These are phyloP conservation scores for Baudoinia panamericana DNA, from an alignment of 495 filamentous ascomycete species.

Conservation along the genomic window DNA sequence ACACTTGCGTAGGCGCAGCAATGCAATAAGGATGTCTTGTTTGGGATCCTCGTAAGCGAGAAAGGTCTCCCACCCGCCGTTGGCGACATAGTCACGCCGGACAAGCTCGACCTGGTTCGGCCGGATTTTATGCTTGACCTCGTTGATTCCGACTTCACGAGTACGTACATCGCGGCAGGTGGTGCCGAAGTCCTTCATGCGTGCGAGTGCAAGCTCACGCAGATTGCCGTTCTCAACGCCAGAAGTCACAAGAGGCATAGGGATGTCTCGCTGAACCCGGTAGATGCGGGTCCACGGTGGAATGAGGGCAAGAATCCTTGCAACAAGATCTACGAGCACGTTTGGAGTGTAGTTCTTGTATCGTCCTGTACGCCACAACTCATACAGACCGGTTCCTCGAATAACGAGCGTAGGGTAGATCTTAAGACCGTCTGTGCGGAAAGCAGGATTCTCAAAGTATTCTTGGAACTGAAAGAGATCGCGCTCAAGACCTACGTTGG, in stretches of 20 bases:
- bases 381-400: slow-evolving; percentile 90
- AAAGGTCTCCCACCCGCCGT: slow-evolving; percentile 97
- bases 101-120: slow-evolving; percentile 93
- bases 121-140: slow-evolving; percentile 95
- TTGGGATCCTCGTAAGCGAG: slow-evolving; percentile 96
- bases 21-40: slow-evolving; percentile 90
- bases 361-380: slow-evolving; percentile 89
- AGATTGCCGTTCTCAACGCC: slow-evolving; percentile 97
- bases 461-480: slow-evolving; percentile 93
- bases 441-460: slow-evolving; percentile 93
- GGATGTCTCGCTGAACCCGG: slow-evolving; percentile 94
- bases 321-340: slow-evolving; percentile 85
- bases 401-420: slow-evolving; percentile 98
- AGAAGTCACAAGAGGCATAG: slow-evolving; percentile 93
- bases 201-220: slow-evolving; percentile 75
- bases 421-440: slow-evolving; percentile 95
- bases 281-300: slow-evolving; percentile 98
- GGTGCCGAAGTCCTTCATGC: slow-evolving; percentile 98
- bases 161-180: slow-evolving; percentile 96
- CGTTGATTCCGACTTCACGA: slow-evolving; percentile 93
- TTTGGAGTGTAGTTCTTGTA: slow-evolving; percentile 99
- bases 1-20: slow-evolving; percentile 84
- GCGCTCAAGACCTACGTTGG: slow-evolving; percentile 96
- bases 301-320: slow-evolving; percentile 82
- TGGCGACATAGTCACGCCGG: slow-evolving; percentile 88